These are phyloP conservation scores for Aspergillus phoenicis DNA, from an alignment of 2,329 filamentous ascomycete species.

Conservation along the genomic window DNA sequence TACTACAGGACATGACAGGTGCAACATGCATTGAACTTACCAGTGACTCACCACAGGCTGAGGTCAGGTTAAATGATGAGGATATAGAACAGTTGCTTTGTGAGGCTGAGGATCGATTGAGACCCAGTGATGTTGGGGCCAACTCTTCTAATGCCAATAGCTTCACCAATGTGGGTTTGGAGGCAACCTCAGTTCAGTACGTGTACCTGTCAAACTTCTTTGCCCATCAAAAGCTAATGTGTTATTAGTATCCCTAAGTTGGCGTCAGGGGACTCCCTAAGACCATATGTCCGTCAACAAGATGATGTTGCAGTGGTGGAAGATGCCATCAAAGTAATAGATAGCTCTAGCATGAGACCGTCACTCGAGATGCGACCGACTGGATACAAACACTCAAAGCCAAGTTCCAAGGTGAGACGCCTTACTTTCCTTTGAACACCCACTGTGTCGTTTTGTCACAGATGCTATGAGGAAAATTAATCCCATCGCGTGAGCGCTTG, in stretches of 20 bases:
- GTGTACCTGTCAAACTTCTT: not conserved
- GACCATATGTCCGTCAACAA: conserved; percentile 58
- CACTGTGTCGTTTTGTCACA: conserved; percentile 17
- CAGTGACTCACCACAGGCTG: not conserved
- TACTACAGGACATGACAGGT: conserved; percentile 10
- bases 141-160: not conserved
- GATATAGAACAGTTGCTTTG: conserved; percentile 65
- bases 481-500: conserved; percentile 67
- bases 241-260: conserved; percentile 54
- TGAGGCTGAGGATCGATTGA: conserved; percentile 63
- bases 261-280: conserved; percentile 49
- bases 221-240: conserved; percentile 3
- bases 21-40: not conserved
- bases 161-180: not conserved
- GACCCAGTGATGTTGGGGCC: conserved; percentile 23
- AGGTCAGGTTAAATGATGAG: conserved; percentile 60
- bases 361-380: conserved; percentile 21
- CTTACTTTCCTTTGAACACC: not conserved
- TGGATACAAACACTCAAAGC: not conserved
- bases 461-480: conserved; percentile 73
- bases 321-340: conserved; percentile 53
- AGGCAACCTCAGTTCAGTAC: conserved; percentile 19
- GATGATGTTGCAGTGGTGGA: conserved; percentile 56
- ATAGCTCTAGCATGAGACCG: conserved; percentile 45
- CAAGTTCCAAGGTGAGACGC: conserved; percentile 50